These are phyloP conservation scores for Bruguiera hainesii DNA, from an alignment of 441 rosid genomes.

Conservation along the genomic window DNA sequence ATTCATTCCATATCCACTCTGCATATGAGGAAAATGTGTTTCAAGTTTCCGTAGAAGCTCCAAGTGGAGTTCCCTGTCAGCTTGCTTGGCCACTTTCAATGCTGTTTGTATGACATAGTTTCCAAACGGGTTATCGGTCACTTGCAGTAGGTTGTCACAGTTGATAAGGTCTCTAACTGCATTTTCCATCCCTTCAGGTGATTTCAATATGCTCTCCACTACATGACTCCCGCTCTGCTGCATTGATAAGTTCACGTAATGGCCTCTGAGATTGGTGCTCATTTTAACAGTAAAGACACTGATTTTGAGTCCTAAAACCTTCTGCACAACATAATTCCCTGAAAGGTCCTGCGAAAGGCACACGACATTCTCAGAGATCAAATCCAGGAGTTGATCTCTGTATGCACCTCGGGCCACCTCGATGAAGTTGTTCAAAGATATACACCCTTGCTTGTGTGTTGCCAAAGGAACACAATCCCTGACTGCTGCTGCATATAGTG, in stretches of 20 bases:
- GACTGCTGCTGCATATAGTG: slow-evolving; percentile 18
- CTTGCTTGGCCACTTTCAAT: slow-evolving; percentile 18
- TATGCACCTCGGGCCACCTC: slow-evolving; percentile 20
- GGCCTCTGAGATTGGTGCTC: slow-evolving; percentile 15
- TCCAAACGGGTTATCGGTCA: slow-evolving; percentile 34
- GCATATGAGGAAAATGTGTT: slow-evolving; percentile 3
- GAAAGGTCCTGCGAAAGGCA: slow-evolving; percentile 28
- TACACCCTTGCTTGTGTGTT: slow-evolving; percentile 25
- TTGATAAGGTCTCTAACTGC: slow-evolving; percentile 22
- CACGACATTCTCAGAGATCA: slow-evolving; percentile 10
- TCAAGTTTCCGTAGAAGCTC: slow-evolving; percentile 13
- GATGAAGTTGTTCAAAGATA: slow-evolving; percentile 24
- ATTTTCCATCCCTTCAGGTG: slow-evolving; percentile 3
- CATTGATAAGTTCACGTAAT: slow-evolving; percentile 24
- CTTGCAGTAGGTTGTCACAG: slow-evolving; percentile 16
- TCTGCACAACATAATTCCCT: slow-evolving; percentile 35
- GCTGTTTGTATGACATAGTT: slow-evolving; percentile 41
- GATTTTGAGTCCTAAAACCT: slow-evolving; percentile 20
- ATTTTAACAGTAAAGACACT: slow-evolving; percentile 15
- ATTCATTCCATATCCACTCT: slow-evolving; percentile 19
- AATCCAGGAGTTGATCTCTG: slow-evolving; percentile 13
- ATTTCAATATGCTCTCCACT: slow-evolving; percentile 27
- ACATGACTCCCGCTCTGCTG: slow-evolving; percentile 31
- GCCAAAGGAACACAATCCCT: slow-evolving; percentile 17
- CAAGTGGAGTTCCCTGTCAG: neutral